Evolutionary conservation across 257 asterid species (phyloP).

Genomic region (Pogostemon cablin): DNA sequence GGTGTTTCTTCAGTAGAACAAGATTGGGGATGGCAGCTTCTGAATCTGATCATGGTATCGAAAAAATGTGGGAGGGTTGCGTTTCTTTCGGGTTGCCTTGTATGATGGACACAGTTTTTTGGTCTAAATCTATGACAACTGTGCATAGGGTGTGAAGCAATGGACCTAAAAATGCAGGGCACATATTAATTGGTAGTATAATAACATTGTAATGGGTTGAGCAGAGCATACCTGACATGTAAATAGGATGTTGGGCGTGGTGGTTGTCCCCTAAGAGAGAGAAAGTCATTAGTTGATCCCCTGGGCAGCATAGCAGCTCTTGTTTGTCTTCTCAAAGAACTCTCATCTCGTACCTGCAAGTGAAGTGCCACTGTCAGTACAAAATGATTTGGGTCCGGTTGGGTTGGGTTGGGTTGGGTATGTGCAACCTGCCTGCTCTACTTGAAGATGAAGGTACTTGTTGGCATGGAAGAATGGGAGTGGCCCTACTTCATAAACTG

Average conservation of each 20-base stretch:
- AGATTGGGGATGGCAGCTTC: background rate
- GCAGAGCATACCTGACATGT: slow-evolving; percentile 64
- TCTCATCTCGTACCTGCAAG: slow-evolving; percentile 73
- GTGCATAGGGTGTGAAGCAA: slow-evolving; percentile 57
- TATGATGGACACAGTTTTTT: slow-evolving; percentile 45
- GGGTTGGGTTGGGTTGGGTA: background rate
- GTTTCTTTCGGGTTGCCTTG: slow-evolving; percentile 46
- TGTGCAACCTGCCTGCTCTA: slow-evolving; percentile 62
- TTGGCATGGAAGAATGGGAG: slow-evolving; percentile 90
- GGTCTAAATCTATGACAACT: slow-evolving; percentile 45
- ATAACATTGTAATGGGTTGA: background rate
- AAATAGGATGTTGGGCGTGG: slow-evolving; percentile 63
- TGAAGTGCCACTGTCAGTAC: no score
- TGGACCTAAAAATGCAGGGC: slow-evolving; percentile 58
- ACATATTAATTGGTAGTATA: no score
- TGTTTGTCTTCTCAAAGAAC: slow-evolving; percentile 67
- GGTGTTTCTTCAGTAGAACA: background rate
- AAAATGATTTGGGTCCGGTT: no score
- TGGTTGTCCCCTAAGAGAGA: slow-evolving; percentile 66
- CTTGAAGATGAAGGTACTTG: slow-evolving; percentile 80
- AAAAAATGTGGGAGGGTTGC: slow-evolving; percentile 39
- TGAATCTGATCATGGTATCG: slow-evolving; percentile 18
- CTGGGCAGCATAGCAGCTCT: slow-evolving; percentile 68
- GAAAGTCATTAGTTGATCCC: slow-evolving; percentile 58
- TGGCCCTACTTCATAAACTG: slow-evolving; percentile 60